Percentiles rank a stretch among this genome's conserved stretches.
Conservation (phyloP, 805 yeast species). For the Suhomyces pyralidae region DNA sequence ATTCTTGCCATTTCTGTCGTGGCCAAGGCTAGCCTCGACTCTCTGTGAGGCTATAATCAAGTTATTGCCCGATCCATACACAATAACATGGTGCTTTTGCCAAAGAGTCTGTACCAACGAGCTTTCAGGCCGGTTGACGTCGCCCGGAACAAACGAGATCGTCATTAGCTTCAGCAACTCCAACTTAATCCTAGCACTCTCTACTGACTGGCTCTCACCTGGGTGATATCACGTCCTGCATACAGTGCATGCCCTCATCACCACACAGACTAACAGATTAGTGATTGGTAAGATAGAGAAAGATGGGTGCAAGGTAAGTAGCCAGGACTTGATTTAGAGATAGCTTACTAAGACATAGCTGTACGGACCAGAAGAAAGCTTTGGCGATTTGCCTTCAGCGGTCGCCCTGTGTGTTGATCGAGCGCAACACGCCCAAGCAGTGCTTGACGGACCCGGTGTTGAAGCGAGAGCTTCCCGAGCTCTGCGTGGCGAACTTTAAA, state of each 20-base stretch:
- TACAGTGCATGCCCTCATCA: background rate
- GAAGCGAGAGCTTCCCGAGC: constrained; percentile 74
- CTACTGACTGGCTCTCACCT: background rate
- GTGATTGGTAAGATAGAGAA: background rate
- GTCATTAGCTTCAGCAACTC: constrained; percentile 46
- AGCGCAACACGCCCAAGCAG: constrained; percentile 84
- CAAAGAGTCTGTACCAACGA: constrained; percentile 61
- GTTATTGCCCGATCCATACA: constrained; percentile 87
- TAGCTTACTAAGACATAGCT: constrained; percentile 46
- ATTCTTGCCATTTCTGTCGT: constrained; percentile 20
- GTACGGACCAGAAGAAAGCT: constrained; percentile 92
- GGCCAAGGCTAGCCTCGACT: background rate
- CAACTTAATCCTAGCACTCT: too few species aligned
- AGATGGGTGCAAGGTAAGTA: constrained; percentile 57
- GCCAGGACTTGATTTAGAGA: background rate
- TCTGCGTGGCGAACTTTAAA: constrained; percentile 79
- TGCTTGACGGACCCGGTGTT: constrained; percentile 82
- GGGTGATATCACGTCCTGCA: background rate
- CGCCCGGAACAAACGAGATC: constrained; percentile 78
- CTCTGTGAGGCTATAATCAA: constrained; percentile 44
- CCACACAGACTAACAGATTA: background rate
- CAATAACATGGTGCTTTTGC: constrained; percentile 61
- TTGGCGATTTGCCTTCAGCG: constrained; percentile 93
- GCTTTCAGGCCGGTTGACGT: constrained; percentile 59
- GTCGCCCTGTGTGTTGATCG: constrained; percentile 91